A percentile compares a stretch with the other conserved stretches of the same genome.
Conservation (phyloP, 768 basidiomycete species). For the Tubosaeta sp. region DNA sequence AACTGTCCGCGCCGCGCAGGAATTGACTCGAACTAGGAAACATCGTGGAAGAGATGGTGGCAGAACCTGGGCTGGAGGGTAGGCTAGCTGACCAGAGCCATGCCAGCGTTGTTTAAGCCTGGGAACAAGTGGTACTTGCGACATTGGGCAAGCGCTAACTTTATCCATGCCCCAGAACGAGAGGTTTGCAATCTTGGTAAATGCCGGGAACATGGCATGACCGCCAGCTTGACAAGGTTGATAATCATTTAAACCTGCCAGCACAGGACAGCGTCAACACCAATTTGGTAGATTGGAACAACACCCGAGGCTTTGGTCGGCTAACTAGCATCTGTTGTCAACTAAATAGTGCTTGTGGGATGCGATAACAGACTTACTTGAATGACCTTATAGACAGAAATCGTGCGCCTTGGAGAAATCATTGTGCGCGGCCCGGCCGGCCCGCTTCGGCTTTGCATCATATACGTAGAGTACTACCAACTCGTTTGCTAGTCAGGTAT, state of each 20-base stretch:
- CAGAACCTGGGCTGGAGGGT: neutral
- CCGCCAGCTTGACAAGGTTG: neutral
- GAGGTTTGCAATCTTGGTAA: slow-evolving; percentile 1
- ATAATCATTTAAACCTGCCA: neutral
- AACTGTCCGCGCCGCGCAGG: neutral
- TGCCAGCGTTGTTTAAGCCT: neutral
- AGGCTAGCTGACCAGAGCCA: neutral
- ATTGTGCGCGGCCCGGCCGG: too few species aligned
- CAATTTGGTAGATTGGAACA: neutral
- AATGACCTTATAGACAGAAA: too few species aligned
- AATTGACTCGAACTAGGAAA: slow-evolving; percentile 5
- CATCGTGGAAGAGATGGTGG: neutral
- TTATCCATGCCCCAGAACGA: neutral
- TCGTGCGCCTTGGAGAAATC: too few species aligned
- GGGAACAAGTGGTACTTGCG: neutral
- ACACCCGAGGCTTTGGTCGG: neutral
- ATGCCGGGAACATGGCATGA: neutral
- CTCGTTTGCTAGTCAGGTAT: neutral
- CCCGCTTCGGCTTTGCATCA: too few species aligned
- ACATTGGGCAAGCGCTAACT: neutral
- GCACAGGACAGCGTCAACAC: neutral
- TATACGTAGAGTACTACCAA: too few species aligned
- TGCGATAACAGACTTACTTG: neutral
- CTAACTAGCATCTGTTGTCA: neutral
- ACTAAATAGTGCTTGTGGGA: neutral